Evolutionary conservation across 257 asterid species (phyloP).

Genomic region (Solanum piurae): DNA sequence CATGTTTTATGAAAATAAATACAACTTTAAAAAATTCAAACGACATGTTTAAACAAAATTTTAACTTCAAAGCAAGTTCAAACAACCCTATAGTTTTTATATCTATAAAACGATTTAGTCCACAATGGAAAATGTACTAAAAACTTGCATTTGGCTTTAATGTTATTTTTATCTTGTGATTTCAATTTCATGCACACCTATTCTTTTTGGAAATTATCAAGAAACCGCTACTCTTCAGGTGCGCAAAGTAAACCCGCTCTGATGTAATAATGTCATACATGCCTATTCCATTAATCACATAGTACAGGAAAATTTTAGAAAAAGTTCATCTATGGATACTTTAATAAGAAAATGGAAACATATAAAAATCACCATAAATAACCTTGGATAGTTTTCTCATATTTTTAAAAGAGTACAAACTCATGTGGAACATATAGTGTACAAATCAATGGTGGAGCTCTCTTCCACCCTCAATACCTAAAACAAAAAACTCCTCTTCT

Average conservation of each 20-base stretch:
- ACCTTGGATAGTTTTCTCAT: neutral
- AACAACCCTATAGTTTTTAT: neutral
- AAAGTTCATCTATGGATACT: neutral
- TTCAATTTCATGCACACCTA: neutral
- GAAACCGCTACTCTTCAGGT: too few species aligned
- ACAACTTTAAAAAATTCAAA: too few species aligned
- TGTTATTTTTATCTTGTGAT: neutral
- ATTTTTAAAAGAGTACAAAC: neutral
- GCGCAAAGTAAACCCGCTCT: neutral
- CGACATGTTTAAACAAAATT: fast-evolving
- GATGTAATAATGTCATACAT: too few species aligned
- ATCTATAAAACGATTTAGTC: neutral
- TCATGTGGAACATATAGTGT: neutral
- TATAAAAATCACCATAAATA: neutral
- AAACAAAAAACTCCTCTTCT: neutral
- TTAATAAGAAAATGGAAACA: neutral
- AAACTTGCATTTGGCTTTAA: neutral
- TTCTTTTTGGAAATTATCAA: neutral
- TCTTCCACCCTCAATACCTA: neutral
- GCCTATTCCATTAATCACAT: neutral
- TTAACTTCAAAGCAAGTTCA: neutral
- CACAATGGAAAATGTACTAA: neutral
- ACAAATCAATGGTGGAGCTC: neutral
- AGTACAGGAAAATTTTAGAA: neutral
- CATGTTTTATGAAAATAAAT: neutral